Evolutionary conservation across 2,329 filamentous ascomycete genomes (phyloP), one percentile per base, ranked within the genome.

Genomic region (Alternaria arborescens): DNA sequence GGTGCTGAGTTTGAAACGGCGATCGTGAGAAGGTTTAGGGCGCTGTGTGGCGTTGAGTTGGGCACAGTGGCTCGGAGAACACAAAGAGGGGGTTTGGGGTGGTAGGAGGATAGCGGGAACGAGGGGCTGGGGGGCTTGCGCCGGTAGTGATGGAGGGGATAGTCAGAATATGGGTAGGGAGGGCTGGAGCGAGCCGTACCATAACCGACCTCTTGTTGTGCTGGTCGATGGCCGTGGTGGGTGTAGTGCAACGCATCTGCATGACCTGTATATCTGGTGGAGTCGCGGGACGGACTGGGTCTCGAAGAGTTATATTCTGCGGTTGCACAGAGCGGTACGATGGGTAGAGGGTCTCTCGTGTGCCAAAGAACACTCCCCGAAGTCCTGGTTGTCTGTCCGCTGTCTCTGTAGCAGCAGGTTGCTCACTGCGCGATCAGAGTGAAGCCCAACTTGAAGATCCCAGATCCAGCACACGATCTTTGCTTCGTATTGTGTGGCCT

Each of bases 181-280:
- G 20, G 40, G 32, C 32, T 50, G 46, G 46, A 38, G 46, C 46
- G 46, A 50, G 22, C 46, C 46, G 46, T 36, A 36, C 46, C 46
- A 50, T 18, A 24, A 38, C 46, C 46, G 28, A 22, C 14, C 34
- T 36, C 18, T 24, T 34, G 46, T 11, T 48, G 30, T 32, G 30
- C 18, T 22, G 30, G 46, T 24, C 22, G 30, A 36, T 34, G 30
- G 20, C 12, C 20, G 30, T n/a, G 46, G 46, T 26, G 3, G 46
- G 20, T 16, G 5, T 38, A 50, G 46, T 50, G 30, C n/a, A 50
- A 50, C 46, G 30, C 18, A 30, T 36, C 24, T 36, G 46, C 30
- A 50, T 36, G 1, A 14, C 16, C 22, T 22, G 46, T 22, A 30
- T 36, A 14, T 18, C 7, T 38, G 46, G 46, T 50, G 26, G 46